phyloP scores from a whole-genome alignment of 768 basidiomycete species.

The Tylopilus vinaceipallidus region DNA sequence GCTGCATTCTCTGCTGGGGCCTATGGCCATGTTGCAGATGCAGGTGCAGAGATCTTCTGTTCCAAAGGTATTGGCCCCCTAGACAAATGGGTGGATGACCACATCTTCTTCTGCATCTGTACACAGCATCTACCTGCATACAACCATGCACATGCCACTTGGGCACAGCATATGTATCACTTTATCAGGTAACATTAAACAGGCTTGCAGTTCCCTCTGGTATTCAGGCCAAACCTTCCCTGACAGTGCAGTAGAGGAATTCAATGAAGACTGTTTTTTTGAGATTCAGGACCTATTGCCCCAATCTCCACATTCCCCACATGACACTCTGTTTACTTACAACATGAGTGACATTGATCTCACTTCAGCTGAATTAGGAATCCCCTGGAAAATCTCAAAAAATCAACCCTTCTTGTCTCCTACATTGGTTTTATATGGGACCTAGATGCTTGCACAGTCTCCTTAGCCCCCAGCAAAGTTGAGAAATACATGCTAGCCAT shows the following conservation, averaged over 20 bases:
- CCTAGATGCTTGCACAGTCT: no score
- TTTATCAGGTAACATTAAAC: no score
- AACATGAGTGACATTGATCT: not conserved
- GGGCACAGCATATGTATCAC: no score
- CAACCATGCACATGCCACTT: not conserved
- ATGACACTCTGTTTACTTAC: not conserved
- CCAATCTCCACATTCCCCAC: not conserved
- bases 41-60: not conserved
- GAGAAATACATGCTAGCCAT: no score
- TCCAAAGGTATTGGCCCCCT: not conserved
- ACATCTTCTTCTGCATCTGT: slow-evolving; percentile 1
- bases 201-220: no score
- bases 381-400: slow-evolving; percentile 13
- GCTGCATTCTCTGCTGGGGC: not conserved
- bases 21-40: slow-evolving; percentile 9
- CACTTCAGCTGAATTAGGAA: not conserved
- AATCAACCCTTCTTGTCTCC: slow-evolving; percentile 6
- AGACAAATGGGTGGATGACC: slow-evolving; percentile 11
- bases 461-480: no score
- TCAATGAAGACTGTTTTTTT: no score
- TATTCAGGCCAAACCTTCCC: no score
- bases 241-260: no score
- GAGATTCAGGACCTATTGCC: not conserved
- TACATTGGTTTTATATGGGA: slow-evolving; percentile 20
- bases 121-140: not conserved